Conservation (phyloP, 2,329 filamentous ascomycete genomes). For the Didymella segeticola region DNA sequence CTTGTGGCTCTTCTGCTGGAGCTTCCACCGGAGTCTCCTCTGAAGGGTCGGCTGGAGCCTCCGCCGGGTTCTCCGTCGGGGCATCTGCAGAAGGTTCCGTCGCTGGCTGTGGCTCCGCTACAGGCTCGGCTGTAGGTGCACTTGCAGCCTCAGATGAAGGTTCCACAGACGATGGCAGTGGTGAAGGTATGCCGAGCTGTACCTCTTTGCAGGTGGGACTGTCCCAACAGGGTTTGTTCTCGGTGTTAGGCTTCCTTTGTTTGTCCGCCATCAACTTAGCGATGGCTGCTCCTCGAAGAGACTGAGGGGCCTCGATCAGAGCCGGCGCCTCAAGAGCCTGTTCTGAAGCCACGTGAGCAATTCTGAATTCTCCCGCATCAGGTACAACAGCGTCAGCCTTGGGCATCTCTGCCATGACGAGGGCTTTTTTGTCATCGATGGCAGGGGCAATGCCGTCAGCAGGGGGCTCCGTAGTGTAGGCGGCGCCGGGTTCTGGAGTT, state of each 20-base stretch:
- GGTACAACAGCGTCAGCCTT: background rate
- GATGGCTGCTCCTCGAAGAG: slow-evolving; percentile 1
- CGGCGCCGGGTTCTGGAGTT: background rate
- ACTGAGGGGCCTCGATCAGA: background rate
- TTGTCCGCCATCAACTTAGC: slow-evolving; percentile 5
- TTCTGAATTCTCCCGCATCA: background rate
- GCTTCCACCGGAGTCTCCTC: background rate
- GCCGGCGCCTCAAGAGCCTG: background rate
- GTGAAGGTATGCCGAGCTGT: slow-evolving; percentile 8
- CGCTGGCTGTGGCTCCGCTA: background rate
- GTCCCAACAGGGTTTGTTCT: slow-evolving; percentile 6
- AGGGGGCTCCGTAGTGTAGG: slow-evolving; percentile 3
- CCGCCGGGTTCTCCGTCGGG: background rate
- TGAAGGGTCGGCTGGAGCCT: background rate
- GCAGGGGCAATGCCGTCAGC: background rate
- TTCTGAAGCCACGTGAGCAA: background rate
- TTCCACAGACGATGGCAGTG: background rate
- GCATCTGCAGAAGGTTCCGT: background rate
- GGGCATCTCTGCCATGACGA: slow-evolving; percentile 15
- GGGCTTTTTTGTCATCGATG: slow-evolving; percentile 1
- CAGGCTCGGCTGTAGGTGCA: background rate
- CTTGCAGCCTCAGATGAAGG: background rate
- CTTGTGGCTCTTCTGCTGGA: background rate
- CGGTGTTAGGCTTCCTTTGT: background rate
- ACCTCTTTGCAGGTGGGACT: slow-evolving; percentile 1